A percentile compares a stretch with the other conserved stretches of the same genome.
These are phyloP conservation scores for Pichia exigua DNA, from an alignment of 805 yeast genomes.

Conservation along the genomic window DNA sequence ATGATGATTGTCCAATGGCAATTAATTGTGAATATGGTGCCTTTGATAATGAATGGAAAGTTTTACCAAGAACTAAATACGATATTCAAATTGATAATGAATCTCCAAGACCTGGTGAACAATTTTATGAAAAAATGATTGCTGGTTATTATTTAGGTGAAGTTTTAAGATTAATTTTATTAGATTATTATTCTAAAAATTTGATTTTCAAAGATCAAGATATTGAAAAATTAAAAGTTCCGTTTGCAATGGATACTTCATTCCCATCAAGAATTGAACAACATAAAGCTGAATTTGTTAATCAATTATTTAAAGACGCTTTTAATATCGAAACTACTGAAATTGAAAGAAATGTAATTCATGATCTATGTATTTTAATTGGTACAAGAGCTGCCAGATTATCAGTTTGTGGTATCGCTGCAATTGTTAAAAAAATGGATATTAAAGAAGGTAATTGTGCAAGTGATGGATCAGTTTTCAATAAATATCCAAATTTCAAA, in stretches of 20 bases:
- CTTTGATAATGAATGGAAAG: conserved; percentile 80
- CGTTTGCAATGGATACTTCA: conserved; percentile 82
- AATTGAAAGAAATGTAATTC: conserved; percentile 75
- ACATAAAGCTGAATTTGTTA: conserved; percentile 75
- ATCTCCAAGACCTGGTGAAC: conserved; percentile 96
- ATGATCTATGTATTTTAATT: conserved; percentile 75
- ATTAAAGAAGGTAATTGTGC: conserved; percentile 79
- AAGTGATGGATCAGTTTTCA: conserved; percentile 94
- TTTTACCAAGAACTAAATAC: conserved; percentile 84
- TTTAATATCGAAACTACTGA: conserved; percentile 60
- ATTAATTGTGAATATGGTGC: conserved; percentile 98
- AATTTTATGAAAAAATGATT: conserved; percentile 93
- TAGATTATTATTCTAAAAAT: conserved; percentile 62
- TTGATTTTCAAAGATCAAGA: conserved; percentile 67
- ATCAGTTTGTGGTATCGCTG: conserved; percentile 92
- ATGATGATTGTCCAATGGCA: conserved; percentile 70
- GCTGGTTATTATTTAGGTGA: conserved; percentile 97
- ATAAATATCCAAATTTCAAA: conserved; percentile 87
- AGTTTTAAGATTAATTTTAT: conserved; percentile 67
- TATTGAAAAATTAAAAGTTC: conserved; percentile 46
- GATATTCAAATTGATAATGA: conserved; percentile 74
- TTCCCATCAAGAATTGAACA: conserved; percentile 81
- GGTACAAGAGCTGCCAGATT: conserved; percentile 92
- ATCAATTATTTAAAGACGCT: conserved; percentile 50
- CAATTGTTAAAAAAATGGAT: conserved; percentile 80